Evolutionary conservation across 192 early-diverging fungal species (phyloP), one percentile per base, ranked within the genome.

Genomic region (Podila verticillata): DNA sequence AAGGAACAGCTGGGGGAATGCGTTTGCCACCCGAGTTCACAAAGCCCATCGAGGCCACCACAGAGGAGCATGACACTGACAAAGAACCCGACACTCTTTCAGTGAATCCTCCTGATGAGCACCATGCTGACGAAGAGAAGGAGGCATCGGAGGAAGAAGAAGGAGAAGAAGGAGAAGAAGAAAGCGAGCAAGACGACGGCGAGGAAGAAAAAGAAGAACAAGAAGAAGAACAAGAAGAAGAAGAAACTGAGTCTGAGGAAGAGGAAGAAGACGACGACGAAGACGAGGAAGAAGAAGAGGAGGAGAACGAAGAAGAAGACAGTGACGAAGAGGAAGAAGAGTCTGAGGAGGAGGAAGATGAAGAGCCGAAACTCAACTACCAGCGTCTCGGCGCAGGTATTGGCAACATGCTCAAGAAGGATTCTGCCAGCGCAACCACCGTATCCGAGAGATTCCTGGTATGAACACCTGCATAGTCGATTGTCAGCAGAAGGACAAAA

Each of bases 351-450:
- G 92, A 93, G 15, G 92, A 94, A 8, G 95, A 97, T 32, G 94
- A 95, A 35, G 97, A 99, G 79, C 97, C 97, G 20, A 92, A 93
- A 68, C 87, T 99, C 39, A 92, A 94, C 65, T 99, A 98, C 83
- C 90, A 95, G 63, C 88, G 96, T 49, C 87, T 99, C 44, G 93
- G 88, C 12, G 89, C 91, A 7, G 91, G 89, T 17, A 83, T 96
- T n/a, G 72, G 83, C 19, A 92, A 94, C 12, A 81, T 95, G 60
- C 87, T 99, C 28, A 91, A 91, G 67, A 93, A 93, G 75, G 97
- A 99, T 74, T 91, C 92, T 24, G 96, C 96, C 5, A 92, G 91
- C 66, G 83, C 90, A 7, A 87, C 97, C 44, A 81, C 88, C 6
- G 97, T 97, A 0, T 91, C 92, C 4, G 93, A 95, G 61, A 82